phyloP scores from a whole-genome alignment of 192 early-diverging fungal genomes.

The Martensiomyces pterosporus region DNA sequence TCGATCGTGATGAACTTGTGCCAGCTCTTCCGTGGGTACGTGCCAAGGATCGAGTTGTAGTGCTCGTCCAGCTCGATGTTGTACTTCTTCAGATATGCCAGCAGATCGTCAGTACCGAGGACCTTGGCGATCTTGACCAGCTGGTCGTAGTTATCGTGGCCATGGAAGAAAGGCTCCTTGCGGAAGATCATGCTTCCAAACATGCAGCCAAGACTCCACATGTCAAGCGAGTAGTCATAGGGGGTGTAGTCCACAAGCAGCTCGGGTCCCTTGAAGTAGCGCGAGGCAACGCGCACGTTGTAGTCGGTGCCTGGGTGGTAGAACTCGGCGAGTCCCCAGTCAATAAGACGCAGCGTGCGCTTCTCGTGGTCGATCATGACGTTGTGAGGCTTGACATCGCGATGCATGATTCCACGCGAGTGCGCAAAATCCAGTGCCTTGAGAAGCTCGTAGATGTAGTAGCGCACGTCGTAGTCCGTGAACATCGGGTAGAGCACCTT shows the following conservation, averaged over 20 bases:
- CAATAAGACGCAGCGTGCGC: conserved; percentile 89
- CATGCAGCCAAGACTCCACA: conserved; percentile 99
- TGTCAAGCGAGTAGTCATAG: conserved; percentile 98
- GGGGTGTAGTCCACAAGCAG: conserved; percentile 96
- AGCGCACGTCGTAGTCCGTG: conserved; percentile 92
- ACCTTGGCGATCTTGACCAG: conserved; percentile 98
- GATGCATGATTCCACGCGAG: conserved; percentile 98
- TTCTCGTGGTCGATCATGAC: conserved; percentile 99
- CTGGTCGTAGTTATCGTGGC: conserved; percentile 98
- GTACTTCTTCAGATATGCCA: conserved; percentile 92
- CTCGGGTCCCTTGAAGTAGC: conserved; percentile 99
- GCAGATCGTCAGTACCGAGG: conserved; percentile 93
- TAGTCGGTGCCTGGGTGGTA: conserved; percentile 96
- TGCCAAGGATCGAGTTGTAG: conserved; percentile 91
- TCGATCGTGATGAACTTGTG: conserved; percentile 75
- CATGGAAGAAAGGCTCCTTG: conserved; percentile 99
- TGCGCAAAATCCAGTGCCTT: conserved; percentile 99
- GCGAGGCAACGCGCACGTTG: conserved; percentile 96
- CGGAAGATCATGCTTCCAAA: conserved; percentile 99
- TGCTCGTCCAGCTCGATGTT: conserved; percentile 85
- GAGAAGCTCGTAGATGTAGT: conserved; percentile 93
- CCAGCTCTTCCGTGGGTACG: conserved; percentile 88
- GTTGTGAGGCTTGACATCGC: conserved; percentile 99
- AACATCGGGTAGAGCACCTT: conserved; percentile 94
- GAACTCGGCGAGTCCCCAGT: conserved; percentile 99